Percentiles rank a stretch among this genome's conserved stretches.
Evolutionary conservation across 2,329 filamentous ascomycete species (phyloP).

Genomic region (Cladosporium sp.): DNA sequence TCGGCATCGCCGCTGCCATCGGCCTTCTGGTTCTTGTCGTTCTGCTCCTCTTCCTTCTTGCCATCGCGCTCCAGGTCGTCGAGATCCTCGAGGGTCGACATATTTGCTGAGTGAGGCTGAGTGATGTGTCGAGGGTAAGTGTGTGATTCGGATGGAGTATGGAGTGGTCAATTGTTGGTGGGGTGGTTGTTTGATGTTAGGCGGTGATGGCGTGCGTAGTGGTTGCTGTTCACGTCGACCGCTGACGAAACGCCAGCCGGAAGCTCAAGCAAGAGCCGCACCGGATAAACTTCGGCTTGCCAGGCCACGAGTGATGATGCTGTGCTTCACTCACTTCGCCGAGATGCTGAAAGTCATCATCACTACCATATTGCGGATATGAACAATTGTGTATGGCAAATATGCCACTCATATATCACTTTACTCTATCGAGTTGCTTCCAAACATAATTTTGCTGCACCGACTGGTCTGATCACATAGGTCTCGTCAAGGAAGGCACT

Average conservation of each 20-base stretch:
- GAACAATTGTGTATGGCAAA: too few relatives aligned
- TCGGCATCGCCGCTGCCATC: constrained; percentile 68
- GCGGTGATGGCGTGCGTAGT: constrained; percentile 12
- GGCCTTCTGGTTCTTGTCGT: constrained; percentile 58
- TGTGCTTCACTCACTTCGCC: neutral
- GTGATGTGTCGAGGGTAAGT: neutral
- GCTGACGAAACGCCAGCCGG: constrained; percentile 14
- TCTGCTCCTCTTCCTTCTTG: constrained; percentile 64
- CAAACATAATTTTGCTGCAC: too few relatives aligned
- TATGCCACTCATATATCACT: too few relatives aligned
- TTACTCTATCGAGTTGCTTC: too few relatives aligned
- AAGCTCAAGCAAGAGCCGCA: neutral
- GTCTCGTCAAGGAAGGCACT: too few relatives aligned
- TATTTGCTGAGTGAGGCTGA: constrained; percentile 44
- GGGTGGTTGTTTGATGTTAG: neutral
- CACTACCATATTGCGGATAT: too few relatives aligned
- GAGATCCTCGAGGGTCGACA: constrained; percentile 91
- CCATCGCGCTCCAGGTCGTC: constrained; percentile 82
- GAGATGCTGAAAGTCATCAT: too few relatives aligned
- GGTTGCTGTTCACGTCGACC: constrained; percentile 12
- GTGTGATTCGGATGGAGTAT: neutral
- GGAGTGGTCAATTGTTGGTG: neutral
- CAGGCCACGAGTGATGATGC: neutral
- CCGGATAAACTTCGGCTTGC: neutral
- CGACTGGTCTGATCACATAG: too few relatives aligned